Percentiles rank a stretch among this genome's conserved stretches.
These are phyloP conservation scores for Tolypocladium ophioglossoides DNA, from an alignment of 2,329 filamentous ascomycete genomes.

Conservation along the genomic window DNA sequence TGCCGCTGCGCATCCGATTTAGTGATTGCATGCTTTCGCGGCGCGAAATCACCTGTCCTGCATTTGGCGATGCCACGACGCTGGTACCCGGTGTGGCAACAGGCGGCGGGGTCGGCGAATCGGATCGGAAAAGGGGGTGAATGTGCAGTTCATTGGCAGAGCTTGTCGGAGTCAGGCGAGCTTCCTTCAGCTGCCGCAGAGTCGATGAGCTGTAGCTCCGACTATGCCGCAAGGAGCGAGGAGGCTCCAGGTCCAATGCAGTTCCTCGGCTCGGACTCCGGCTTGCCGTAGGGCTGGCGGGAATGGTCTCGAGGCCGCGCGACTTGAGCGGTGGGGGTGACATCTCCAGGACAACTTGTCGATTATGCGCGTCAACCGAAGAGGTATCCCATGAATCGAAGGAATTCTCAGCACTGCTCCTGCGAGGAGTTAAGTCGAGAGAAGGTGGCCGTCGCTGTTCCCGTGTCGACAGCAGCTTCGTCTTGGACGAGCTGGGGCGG, in stretches of 20 bases:
- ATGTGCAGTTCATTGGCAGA: slow-evolving; percentile 54
- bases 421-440: slow-evolving; percentile 31
- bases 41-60: slow-evolving; percentile 52
- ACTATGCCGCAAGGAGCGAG: slow-evolving; percentile 31
- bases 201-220: slow-evolving; percentile 40
- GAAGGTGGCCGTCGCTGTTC: slow-evolving; percentile 36
- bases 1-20: slow-evolving; percentile 44
- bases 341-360: slow-evolving; percentile 44
- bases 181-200: slow-evolving; percentile 17
- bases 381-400: slow-evolving; percentile 72
- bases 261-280: slow-evolving; percentile 53
- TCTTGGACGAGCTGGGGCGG: slow-evolving; percentile 47
- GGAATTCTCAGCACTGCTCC: slow-evolving; percentile 40
- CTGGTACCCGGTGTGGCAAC: slow-evolving; percentile 58
- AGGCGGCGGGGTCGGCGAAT: slow-evolving; percentile 58
- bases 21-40: slow-evolving; percentile 39
- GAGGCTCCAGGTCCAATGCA: slow-evolving; percentile 45
- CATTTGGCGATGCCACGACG: slow-evolving; percentile 59
- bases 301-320: slow-evolving; percentile 60
- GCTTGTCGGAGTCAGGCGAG: slow-evolving; percentile 10
- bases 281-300: slow-evolving; percentile 52
- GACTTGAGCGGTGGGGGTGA: slow-evolving; percentile 32
- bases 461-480: slow-evolving; percentile 36
- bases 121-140: slow-evolving; percentile 66
- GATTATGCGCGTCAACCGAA: slow-evolving; percentile 50